phyloP scores from a whole-genome alignment of 495 filamentous ascomycete species.

The Aspergillus sparsus region DNA sequence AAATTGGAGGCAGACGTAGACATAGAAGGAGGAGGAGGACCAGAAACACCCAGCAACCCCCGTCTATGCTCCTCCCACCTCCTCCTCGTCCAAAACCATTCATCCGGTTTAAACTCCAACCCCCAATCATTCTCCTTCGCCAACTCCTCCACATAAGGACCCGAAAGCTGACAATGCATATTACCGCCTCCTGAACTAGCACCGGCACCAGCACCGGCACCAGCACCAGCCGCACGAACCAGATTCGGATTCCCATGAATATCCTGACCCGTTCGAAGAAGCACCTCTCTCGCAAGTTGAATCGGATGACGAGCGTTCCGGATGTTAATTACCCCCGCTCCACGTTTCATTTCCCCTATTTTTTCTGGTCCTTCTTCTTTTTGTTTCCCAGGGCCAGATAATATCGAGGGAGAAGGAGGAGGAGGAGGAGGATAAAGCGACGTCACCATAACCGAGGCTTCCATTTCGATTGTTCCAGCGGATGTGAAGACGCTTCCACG shows the following conservation, averaged over 20 bases:
- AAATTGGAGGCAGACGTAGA: neutral
- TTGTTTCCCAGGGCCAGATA: neutral
- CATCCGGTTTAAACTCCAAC: conserved; percentile 63
- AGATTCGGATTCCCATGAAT: conserved; percentile 30
- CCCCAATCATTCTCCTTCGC: conserved; percentile 62
- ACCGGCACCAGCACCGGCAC: conserved; percentile 31
- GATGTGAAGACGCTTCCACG: conserved; percentile 85
- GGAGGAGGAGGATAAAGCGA: conserved; percentile 14
- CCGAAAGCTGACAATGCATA: conserved; percentile 68
- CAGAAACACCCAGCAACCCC: conserved; percentile 49
- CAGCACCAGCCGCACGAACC: neutral
- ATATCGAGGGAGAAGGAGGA: neutral
- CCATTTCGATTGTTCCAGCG: conserved; percentile 80
- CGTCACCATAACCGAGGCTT: conserved; percentile 88
- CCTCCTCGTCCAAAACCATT: conserved; percentile 76
- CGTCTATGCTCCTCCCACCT: conserved; percentile 81
- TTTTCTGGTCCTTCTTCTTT: neutral
- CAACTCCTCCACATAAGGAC: conserved; percentile 63
- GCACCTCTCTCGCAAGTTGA: conserved; percentile 67
- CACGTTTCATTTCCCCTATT: conserved; percentile 65
- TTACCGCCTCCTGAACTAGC: conserved; percentile 41
- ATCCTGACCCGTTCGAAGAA: conserved; percentile 55
- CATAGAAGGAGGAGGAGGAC: neutral
- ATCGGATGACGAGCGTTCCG: conserved; percentile 78
- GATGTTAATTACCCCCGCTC: conserved; percentile 72